phyloP scores from a whole-genome alignment of 2,329 filamentous ascomycete genomes.

The Akanthomyces muscarius region DNA sequence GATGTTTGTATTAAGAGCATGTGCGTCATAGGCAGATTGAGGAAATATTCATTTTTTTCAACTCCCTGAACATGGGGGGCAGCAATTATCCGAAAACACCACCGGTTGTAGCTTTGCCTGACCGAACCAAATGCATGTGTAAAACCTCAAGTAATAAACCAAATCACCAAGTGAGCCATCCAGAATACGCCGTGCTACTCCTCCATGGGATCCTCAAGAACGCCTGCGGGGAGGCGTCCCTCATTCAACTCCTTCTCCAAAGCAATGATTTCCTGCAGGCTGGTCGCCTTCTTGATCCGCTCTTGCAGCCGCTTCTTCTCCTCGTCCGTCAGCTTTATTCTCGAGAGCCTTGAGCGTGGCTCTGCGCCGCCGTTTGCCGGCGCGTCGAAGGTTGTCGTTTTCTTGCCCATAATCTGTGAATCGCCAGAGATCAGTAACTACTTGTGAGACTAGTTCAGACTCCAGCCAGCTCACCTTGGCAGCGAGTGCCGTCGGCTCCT shows the following conservation, averaged over 20 bases:
- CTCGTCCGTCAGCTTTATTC: constrained; percentile 79
- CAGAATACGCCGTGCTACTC: constrained; percentile 40
- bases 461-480: constrained; percentile 50
- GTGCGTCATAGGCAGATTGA: neutral
- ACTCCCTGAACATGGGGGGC: neutral
- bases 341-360: constrained; percentile 60
- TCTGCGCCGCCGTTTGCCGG: constrained; percentile 41
- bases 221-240: constrained; percentile 73
- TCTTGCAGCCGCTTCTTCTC: constrained; percentile 84
- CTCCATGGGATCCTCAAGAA: constrained; percentile 56
- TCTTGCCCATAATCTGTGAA: constrained; percentile 71
- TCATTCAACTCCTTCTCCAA: constrained; percentile 91
- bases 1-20: neutral
- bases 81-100: constrained; percentile 17
- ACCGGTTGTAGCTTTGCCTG: constrained; percentile 6
- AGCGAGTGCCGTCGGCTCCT: constrained; percentile 76
- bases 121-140: constrained; percentile 8
- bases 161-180: constrained; percentile 9
- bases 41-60: neutral
- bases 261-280: constrained; percentile 81
- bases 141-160: constrained; percentile 3
- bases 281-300: constrained; percentile 83
- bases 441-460: neutral
- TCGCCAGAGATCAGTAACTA: neutral
- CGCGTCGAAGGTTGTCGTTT: constrained; percentile 68